phyloP scores from a whole-genome alignment of 306 rosid genomes.

The Cucurbita pepo region DNA sequence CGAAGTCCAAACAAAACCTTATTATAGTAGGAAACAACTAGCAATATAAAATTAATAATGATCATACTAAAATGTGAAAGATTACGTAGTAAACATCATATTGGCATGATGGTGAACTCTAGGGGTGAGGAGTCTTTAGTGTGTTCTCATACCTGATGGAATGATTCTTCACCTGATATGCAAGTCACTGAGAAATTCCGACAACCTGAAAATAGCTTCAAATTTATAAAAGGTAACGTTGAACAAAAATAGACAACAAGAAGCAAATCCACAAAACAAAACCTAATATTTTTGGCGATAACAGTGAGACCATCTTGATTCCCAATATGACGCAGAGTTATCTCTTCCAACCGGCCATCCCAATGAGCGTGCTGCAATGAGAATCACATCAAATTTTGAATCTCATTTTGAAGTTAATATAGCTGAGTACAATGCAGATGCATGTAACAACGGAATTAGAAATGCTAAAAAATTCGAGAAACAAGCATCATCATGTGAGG shows the following conservation, averaged over 20 bases:
- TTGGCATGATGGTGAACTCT: background rate
- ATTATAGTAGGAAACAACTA: background rate
- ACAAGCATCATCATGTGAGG: background rate
- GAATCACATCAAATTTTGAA: conserved; percentile 10
- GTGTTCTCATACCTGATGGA: background rate
- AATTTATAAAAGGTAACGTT: background rate
- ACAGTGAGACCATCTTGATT: conserved; percentile 71
- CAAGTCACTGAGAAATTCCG: conserved; percentile 69
- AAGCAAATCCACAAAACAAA: background rate
- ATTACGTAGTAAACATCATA: background rate
- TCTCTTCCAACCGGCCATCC: conserved; percentile 78
- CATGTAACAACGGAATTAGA: background rate
- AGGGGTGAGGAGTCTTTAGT: background rate
- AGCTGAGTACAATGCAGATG: background rate
- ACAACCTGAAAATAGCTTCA: conserved; percentile 46
- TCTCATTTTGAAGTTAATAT: background rate
- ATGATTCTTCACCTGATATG: conserved; percentile 44
- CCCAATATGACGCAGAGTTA: conserved; percentile 69
- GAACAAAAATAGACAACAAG: background rate
- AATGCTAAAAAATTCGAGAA: background rate
- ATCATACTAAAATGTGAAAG: background rate
- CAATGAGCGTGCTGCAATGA: conserved; percentile 70
- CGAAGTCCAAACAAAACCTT: background rate
- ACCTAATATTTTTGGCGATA: conserved; percentile 83
- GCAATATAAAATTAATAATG: background rate